These are phyloP conservation scores for Cicer arietinum DNA, from an alignment of 306 rosid genomes.

Conservation along the genomic window DNA sequence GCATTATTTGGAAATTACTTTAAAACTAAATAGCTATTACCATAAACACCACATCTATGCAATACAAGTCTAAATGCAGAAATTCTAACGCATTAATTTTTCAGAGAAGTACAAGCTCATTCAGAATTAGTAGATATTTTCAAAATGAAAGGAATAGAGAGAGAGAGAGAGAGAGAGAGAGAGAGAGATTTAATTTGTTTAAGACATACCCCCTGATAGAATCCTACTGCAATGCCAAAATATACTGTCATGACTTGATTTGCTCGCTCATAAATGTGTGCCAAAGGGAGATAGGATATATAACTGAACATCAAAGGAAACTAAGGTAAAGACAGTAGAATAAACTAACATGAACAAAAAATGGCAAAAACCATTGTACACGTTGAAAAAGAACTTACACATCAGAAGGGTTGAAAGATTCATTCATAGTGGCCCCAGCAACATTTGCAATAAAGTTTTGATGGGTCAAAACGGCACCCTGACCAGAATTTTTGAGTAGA, in stretches of 20 bases:
- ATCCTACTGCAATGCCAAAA: constrained; percentile 91
- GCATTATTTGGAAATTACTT: constrained; percentile 19
- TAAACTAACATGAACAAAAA: constrained; percentile 36
- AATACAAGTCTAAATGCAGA: constrained; percentile 15
- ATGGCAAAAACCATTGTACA: neutral
- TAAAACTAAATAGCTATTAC: constrained; percentile 16
- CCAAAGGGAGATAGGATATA: constrained; percentile 96
- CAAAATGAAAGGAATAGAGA: constrained; percentile 29
- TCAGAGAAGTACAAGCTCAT: constrained; percentile 20
- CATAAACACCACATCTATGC: constrained; percentile 25
- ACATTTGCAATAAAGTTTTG: constrained; percentile 85
- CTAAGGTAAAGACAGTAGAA: constrained; percentile 41
- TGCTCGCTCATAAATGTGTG: constrained; percentile 94
- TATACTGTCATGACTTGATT: constrained; percentile 74
- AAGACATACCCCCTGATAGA: constrained; percentile 92
- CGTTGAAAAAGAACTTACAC: constrained; percentile 63
- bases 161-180: too few species aligned
- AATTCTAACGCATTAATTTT: constrained; percentile 18
- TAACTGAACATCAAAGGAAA: constrained; percentile 65
- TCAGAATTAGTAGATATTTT: constrained; percentile 1
- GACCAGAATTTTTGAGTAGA: constrained; percentile 47
- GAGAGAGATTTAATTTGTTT: constrained; percentile 37
- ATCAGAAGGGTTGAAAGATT: constrained; percentile 75
- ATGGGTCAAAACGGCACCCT: constrained; percentile 95
- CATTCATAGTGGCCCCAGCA: constrained; percentile 68